Conservation (phyloP, 176 grass and related monocot genomes). For the Pharus latifolius region DNA sequence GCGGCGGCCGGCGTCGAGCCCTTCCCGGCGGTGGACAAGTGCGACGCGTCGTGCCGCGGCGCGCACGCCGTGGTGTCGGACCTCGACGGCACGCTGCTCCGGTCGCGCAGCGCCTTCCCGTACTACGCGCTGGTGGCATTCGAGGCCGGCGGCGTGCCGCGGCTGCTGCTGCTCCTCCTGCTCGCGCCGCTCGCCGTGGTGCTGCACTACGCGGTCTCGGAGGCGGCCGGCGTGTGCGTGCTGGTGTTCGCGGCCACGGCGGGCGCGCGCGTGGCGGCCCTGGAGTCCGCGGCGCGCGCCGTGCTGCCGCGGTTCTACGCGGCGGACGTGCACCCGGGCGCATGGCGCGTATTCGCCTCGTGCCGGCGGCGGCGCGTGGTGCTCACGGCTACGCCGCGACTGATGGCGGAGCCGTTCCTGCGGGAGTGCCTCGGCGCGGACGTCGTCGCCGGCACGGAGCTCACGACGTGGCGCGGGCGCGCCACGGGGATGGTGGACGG, state of each 20-base stretch:
- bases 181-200: constrained; percentile 23
- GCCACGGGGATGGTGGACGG: constrained; percentile 27
- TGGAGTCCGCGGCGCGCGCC: constrained; percentile 57
- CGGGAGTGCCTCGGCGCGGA: constrained; percentile 52
- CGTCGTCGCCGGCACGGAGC: constrained; percentile 48
- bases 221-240: constrained; percentile 42
- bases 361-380: constrained; percentile 10
- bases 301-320: constrained; percentile 61
- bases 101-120: constrained; percentile 52
- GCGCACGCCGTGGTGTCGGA: constrained; percentile 49
- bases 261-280: constrained; percentile 8
- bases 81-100: constrained; percentile 64
- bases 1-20: constrained; percentile 23
- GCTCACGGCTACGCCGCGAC: constrained; percentile 27
- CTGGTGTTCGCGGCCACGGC: constrained; percentile 45
- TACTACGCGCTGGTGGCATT: constrained; percentile 82
- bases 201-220: constrained; percentile 23
- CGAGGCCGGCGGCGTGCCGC: constrained; percentile 48
- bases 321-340: constrained; percentile 36
- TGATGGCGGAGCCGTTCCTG: constrained; percentile 75
- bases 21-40: constrained; percentile 64
- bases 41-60: constrained; percentile 40
- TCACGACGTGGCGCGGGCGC: constrained; percentile 25
- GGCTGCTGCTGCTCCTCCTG: constrained; percentile 50
- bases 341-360: constrained; percentile 35